These are phyloP conservation scores for Xylariomycetidae sp. DNA, from an alignment of 2,329 filamentous ascomycete species.

Conservation along the genomic window DNA sequence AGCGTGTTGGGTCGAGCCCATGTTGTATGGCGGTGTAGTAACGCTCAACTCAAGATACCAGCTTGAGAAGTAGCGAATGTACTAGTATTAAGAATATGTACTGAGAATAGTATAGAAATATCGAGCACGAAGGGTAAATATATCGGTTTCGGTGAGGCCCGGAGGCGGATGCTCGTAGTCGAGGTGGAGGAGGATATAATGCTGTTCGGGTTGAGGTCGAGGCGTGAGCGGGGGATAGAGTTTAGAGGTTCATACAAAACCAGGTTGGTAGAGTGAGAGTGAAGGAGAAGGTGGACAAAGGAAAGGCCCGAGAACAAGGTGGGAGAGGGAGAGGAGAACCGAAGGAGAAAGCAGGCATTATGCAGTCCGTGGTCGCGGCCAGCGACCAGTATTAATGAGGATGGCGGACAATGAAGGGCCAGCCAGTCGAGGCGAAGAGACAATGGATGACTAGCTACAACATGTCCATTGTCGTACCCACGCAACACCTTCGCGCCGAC, in stretches of 20 bases:
- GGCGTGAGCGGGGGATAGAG: neutral
- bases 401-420: constrained; percentile 2
- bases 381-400: constrained; percentile 8
- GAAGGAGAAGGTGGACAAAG: constrained; percentile 4
- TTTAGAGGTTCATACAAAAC: neutral
- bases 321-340: constrained; percentile 2
- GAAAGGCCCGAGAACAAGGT: constrained; percentile 2
- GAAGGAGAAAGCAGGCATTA: constrained; percentile 8
- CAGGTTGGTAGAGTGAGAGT: too few species aligned
- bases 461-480: neutral
- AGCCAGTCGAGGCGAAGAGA: neutral
- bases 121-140: too few species aligned
- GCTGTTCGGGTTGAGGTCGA: neutral
- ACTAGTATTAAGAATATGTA: neutral
- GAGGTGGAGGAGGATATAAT: neutral
- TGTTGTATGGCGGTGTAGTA: constrained; percentile 12
- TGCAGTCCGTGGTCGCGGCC: neutral
- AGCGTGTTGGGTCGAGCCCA: constrained; percentile 15
- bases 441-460: neutral
- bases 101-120: neutral
- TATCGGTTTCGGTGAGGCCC: neutral
- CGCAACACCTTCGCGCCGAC: constrained; percentile 1
- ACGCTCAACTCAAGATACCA: constrained; percentile 21
- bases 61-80: constrained; percentile 9
- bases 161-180: neutral